A percentile compares a stretch with the other conserved stretches of the same genome.
Evolutionary conservation across 2,329 filamentous ascomycete genomes (phyloP).

Genomic region (Pseudohalonectria lignicola): DNA sequence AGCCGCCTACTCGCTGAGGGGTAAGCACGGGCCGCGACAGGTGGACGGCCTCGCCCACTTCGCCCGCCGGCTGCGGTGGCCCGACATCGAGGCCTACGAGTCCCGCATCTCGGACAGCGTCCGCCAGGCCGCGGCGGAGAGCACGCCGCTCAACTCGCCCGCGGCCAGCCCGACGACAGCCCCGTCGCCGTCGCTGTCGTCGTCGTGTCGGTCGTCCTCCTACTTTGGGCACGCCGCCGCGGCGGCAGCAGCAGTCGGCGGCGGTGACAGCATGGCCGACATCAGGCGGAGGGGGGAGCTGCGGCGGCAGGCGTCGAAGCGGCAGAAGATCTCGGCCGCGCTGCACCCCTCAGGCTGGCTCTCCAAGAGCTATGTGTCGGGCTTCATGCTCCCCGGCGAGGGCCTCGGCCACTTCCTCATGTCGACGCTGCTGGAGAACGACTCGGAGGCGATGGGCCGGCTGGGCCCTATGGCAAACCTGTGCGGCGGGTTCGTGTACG

Average conservation of each 20-base stretch:
- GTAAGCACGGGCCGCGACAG: constrained; percentile 46
- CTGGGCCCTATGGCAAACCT: constrained; percentile 52
- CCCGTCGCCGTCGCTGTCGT: constrained; percentile 13
- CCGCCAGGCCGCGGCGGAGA: constrained; percentile 25
- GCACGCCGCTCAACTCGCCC: constrained; percentile 28
- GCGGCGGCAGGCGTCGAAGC: constrained; percentile 26
- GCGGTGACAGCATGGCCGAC: not conserved
- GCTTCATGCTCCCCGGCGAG: constrained; percentile 54
- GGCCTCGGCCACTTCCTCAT: constrained; percentile 53
- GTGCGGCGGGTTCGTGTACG: constrained; percentile 53
- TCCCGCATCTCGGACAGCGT: constrained; percentile 36
- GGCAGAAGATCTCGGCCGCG: constrained; percentile 44
- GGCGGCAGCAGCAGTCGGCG: not conserved
- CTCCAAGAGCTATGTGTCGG: constrained; percentile 56
- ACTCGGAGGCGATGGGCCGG: constrained; percentile 44
- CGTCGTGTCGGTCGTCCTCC: constrained; percentile 21
- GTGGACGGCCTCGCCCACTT: constrained; percentile 53
- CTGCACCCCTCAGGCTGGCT: constrained; percentile 53
- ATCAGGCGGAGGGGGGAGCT: too few species aligned
- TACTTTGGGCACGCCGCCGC: constrained; percentile 27
- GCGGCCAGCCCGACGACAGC: constrained; percentile 22
- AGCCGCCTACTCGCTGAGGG: constrained; percentile 37
- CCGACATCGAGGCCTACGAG: constrained; percentile 42
- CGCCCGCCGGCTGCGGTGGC: constrained; percentile 51
- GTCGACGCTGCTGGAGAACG: constrained; percentile 54